phyloP scores from a whole-genome alignment of 441 rosid genomes.

The Gossypium trilobum region DNA sequence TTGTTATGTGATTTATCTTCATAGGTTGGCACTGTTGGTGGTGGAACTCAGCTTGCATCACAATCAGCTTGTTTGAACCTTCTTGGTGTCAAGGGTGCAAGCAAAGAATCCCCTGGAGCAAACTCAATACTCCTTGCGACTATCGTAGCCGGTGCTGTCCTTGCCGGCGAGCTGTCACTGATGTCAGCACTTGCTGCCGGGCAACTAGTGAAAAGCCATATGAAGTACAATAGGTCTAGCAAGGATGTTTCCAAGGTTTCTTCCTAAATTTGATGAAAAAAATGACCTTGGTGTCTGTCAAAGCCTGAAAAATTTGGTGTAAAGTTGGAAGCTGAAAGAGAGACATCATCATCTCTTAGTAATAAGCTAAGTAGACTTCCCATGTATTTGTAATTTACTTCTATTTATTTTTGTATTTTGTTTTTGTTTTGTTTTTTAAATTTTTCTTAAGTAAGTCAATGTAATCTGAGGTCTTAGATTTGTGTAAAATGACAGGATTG shows the following conservation, averaged over 20 bases:
- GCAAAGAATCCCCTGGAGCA: constrained; percentile 31
- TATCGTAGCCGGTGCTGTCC: constrained; percentile 36
- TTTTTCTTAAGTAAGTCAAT: neutral
- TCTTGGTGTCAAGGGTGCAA: constrained; percentile 40
- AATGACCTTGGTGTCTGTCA: neutral
- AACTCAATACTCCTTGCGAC: constrained; percentile 30
- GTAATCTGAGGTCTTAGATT: constrained; percentile 13
- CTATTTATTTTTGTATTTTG: neutral
- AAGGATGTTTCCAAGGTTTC: constrained; percentile 25
- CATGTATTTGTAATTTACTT: neutral
- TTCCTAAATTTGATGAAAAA: constrained; percentile 8
- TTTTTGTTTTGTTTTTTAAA: neutral
- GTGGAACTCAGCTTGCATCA: constrained; percentile 44
- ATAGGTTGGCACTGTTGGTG: constrained; percentile 44
- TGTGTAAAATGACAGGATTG: constrained; percentile 18
- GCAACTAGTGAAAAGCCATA: constrained; percentile 38
- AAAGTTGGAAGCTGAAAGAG: neutral
- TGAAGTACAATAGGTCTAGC: constrained; percentile 37
- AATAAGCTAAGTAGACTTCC: neutral
- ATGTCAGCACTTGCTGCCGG: constrained; percentile 43
- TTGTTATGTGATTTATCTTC: neutral
- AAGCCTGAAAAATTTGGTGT: neutral
- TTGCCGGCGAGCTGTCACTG: constrained; percentile 38
- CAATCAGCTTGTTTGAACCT: constrained; percentile 42
- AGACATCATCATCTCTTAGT: neutral